Percentiles rank a stretch among this genome's conserved stretches.
phyloP scores from a whole-genome alignment of 2,329 filamentous ascomycete genomes.

The Phoma sp. region DNA sequence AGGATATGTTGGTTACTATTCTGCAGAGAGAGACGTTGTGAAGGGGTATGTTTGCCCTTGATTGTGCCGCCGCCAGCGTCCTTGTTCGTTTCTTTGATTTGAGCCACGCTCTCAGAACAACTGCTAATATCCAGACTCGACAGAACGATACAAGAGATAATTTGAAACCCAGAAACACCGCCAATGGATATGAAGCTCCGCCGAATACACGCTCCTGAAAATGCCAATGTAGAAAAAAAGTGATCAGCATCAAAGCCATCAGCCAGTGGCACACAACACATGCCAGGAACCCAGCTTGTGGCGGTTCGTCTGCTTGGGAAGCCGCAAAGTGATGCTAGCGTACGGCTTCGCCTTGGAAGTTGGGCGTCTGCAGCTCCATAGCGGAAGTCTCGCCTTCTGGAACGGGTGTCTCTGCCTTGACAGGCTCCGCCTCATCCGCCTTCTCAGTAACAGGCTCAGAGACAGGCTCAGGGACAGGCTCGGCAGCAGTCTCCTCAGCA shows the following conservation, averaged over 20 bases:
- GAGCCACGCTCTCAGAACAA: neutral
- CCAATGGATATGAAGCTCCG: conserved; percentile 37
- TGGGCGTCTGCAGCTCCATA: conserved; percentile 33
- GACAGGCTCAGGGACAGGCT: neutral
- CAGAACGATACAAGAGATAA: conserved; percentile 15
- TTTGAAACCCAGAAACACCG: conserved; percentile 31
- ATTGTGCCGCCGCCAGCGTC: neutral
- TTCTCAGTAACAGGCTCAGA: conserved; percentile 7
- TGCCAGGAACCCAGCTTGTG: neutral
- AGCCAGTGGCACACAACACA: neutral
- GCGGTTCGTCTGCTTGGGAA: neutral
- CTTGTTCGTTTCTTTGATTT: neutral
- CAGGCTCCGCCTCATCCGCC: conserved; percentile 11
- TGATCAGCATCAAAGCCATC: conserved; percentile 1
- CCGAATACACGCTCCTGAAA: conserved; percentile 45
- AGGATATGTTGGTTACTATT: conserved; percentile 25
- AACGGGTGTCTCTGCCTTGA: conserved; percentile 21
- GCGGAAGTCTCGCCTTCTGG: conserved; percentile 31
- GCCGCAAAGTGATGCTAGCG: conserved; percentile 21
- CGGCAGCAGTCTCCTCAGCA: neutral
- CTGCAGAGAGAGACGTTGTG: conserved; percentile 13
- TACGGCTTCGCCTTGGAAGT: conserved; percentile 30
- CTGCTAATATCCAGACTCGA: conserved; percentile 26
- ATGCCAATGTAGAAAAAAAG: conserved; percentile 37
- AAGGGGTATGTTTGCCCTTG: neutral